These are phyloP conservation scores for Pythium pyrilobum DNA, from an alignment of 352 stramenopile genomes.

Conservation along the genomic window DNA sequence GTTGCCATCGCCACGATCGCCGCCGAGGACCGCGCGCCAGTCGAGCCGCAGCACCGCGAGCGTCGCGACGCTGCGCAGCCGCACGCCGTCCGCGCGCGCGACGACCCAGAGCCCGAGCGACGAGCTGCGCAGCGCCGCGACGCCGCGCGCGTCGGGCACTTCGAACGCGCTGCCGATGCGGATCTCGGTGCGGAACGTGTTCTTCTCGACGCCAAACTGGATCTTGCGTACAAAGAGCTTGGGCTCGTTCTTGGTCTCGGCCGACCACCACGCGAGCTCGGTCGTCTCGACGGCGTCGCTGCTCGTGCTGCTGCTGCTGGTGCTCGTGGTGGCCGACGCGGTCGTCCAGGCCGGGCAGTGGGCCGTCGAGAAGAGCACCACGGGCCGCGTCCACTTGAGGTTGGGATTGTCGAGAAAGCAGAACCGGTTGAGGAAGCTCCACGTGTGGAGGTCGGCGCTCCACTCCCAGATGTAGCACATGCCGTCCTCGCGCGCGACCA, in stretches of 20 bases:
- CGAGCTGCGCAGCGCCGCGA: slow-evolving; percentile 37
- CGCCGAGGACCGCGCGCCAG: slow-evolving; percentile 29
- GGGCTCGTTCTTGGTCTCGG: slow-evolving; percentile 49
- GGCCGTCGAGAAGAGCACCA: slow-evolving; percentile 49
- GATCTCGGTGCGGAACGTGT: slow-evolving; percentile 74
- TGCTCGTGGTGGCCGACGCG: not conserved
- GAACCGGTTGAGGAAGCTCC: slow-evolving; percentile 79
- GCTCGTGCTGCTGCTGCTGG: not conserved
- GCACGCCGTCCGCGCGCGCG: slow-evolving; percentile 39
- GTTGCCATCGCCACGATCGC: not conserved
- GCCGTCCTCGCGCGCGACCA: slow-evolving; percentile 73
- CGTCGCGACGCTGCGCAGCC: slow-evolving; percentile 50
- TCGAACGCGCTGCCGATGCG: slow-evolving; percentile 60
- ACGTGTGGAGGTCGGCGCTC: slow-evolving; percentile 68
- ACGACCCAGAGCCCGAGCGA: slow-evolving; percentile 70
- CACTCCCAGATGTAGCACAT: slow-evolving; percentile 84
- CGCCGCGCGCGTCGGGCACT: slow-evolving; percentile 2
- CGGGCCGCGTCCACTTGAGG: slow-evolving; percentile 71
- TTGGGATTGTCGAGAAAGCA: slow-evolving; percentile 81
- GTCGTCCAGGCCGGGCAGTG: slow-evolving; percentile 24
- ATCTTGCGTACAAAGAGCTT: slow-evolving; percentile 66
- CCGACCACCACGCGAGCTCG: slow-evolving; percentile 78
- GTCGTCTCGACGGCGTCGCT: slow-evolving; percentile 28
- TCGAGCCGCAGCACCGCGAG: slow-evolving; percentile 31
- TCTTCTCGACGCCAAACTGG: slow-evolving; percentile 60